Percentiles rank a stretch among this genome's conserved stretches.
Evolutionary conservation across 2,329 filamentous ascomycete species (phyloP).

Genomic region (Sporothrix curviconia): DNA sequence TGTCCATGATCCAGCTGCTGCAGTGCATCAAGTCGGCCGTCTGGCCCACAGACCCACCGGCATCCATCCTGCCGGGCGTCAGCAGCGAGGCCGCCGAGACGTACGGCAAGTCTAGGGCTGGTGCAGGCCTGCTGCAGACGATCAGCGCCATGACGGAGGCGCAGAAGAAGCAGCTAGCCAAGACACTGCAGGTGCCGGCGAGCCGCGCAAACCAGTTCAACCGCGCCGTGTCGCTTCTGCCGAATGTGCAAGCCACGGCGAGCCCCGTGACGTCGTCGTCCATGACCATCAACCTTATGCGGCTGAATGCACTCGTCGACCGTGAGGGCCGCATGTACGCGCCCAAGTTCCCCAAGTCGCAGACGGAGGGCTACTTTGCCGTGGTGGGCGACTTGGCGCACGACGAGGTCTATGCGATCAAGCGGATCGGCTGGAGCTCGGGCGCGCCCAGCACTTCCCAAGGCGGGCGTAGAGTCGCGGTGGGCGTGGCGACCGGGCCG

Average conservation of each 20-base stretch:
- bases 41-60: constrained; percentile 77
- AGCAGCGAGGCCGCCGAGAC: constrained; percentile 23
- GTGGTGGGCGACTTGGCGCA: constrained; percentile 59
- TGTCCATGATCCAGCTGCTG: constrained; percentile 76
- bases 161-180: constrained; percentile 39
- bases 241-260: constrained; percentile 59
- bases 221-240: constrained; percentile 60
- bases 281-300: constrained; percentile 56
- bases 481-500: background rate
- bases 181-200: constrained; percentile 43
- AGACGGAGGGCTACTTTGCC: constrained; percentile 90
- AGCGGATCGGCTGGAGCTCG: constrained; percentile 68
- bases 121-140: constrained; percentile 30
- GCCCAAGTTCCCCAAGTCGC: constrained; percentile 85
- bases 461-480: background rate
- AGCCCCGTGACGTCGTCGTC: constrained; percentile 53
- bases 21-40: constrained; percentile 89
- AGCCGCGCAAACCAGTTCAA: constrained; percentile 41
- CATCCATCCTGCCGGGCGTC: constrained; percentile 74
- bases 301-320: constrained; percentile 60
- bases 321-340: constrained; percentile 73
- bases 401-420: constrained; percentile 79
- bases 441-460: too few species aligned
- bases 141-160: constrained; percentile 31
- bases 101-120: background rate